Conservation (phyloP, 2,329 filamentous ascomycete species). For the Coniochaeta sp. region DNA sequence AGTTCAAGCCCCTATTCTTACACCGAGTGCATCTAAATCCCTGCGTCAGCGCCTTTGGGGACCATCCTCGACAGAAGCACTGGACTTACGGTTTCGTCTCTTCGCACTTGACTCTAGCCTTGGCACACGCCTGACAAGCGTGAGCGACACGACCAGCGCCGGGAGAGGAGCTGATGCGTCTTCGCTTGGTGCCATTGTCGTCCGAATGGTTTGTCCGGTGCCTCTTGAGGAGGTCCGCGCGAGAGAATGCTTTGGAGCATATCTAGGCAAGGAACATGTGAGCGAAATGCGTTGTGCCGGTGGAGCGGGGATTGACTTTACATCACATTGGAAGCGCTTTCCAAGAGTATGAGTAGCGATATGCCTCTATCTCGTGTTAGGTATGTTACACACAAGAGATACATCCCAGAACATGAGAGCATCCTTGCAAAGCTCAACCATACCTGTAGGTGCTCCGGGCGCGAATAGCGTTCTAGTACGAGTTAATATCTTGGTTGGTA, state of each 20-base stretch:
- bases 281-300: background rate
- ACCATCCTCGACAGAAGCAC: background rate
- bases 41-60: background rate
- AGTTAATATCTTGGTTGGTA: background rate
- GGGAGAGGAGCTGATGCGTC: conserved; percentile 35
- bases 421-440: background rate
- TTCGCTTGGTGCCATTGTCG: conserved; percentile 36
- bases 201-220: conserved; percentile 45
- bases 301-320: conserved; percentile 5
- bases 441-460: conserved; percentile 44
- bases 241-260: conserved; percentile 46
- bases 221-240: conserved; percentile 45
- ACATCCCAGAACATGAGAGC: conserved; percentile 4
- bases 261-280: conserved; percentile 20
- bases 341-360: conserved; percentile 43
- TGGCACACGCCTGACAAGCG: conserved; percentile 43
- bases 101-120: conserved; percentile 47
- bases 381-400: background rate
- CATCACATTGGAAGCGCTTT: conserved; percentile 38
- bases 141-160: conserved; percentile 42
- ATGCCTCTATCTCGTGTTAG: conserved; percentile 23
- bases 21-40: conserved; percentile 36
- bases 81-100: conserved; percentile 36
- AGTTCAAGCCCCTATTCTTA: conserved; percentile 36
- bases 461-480: conserved; percentile 31